Conservation (phyloP, 2,329 filamentous ascomycete genomes). For the Fusarium sp. region DNA sequence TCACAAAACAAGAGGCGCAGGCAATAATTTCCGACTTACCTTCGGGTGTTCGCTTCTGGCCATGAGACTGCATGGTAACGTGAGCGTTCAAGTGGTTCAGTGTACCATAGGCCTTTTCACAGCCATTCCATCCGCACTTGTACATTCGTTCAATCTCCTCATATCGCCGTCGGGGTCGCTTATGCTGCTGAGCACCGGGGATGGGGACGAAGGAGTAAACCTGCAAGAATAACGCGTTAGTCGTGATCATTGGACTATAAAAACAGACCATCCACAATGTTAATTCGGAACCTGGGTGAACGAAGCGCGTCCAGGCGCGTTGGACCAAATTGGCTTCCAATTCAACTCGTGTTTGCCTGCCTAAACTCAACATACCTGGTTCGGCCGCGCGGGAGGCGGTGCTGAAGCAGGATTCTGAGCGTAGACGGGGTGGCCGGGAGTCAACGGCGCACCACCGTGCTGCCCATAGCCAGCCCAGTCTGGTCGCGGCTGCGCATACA, state of each 20-base stretch:
- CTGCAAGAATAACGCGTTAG: constrained; percentile 61
- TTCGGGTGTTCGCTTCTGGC: constrained; percentile 94
- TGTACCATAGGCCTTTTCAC: constrained; percentile 98
- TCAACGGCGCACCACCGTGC: constrained; percentile 64
- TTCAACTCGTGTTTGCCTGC: constrained; percentile 28
- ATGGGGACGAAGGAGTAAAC: constrained; percentile 99
- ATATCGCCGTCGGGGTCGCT: constrained; percentile 91
- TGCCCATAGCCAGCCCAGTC: constrained; percentile 81
- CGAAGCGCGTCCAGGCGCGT: constrained; percentile 11
- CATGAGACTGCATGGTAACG: constrained; percentile 98
- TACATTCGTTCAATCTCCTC: constrained; percentile 99
- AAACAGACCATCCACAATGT: background rate
- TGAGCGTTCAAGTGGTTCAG: constrained; percentile 98
- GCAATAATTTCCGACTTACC: constrained; percentile 72
- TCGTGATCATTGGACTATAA: background rate
- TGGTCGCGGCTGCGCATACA: constrained; percentile 79
- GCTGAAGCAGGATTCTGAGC: constrained; percentile 70
- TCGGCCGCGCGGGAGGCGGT: constrained; percentile 68
- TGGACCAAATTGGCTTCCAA: background rate
- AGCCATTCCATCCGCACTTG: constrained; percentile 98
- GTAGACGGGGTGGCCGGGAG: constrained; percentile 67
- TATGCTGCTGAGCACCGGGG: constrained; percentile 96
- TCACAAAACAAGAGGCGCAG: background rate
- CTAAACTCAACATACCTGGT: constrained; percentile 69
- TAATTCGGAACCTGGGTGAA: constrained; percentile 4